Evolutionary conservation across 2,329 filamentous ascomycete genomes (phyloP).

Genomic region (Tricladium varicosporioides): DNA sequence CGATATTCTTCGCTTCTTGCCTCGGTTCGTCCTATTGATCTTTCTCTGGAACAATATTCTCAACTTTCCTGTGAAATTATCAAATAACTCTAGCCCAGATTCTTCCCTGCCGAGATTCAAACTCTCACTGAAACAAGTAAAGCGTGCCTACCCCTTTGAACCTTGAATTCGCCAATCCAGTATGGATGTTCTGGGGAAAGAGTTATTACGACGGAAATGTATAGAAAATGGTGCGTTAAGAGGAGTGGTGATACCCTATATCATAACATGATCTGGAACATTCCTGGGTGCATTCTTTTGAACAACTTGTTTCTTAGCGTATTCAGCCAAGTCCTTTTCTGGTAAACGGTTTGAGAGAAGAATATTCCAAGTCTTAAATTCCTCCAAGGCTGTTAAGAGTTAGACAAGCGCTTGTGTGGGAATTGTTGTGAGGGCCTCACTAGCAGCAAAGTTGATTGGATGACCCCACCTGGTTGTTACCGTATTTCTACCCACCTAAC

Average conservation of each 20-base stretch:
- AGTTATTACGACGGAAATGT: conserved; percentile 47
- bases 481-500: conserved; percentile 40
- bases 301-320: conserved; percentile 29
- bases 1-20: conserved; percentile 47
- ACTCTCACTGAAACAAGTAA: conserved; percentile 35
- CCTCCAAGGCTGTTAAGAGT: conserved; percentile 37
- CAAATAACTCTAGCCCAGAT: conserved; percentile 49
- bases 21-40: conserved; percentile 48
- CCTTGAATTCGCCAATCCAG: conserved; percentile 51
- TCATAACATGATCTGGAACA: conserved; percentile 44
- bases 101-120: conserved; percentile 36
- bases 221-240: conserved; percentile 33
- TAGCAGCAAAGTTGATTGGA: conserved; percentile 44
- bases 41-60: conserved; percentile 44
- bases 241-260: conserved; percentile 34
- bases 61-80: conserved; percentile 45
- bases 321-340: conserved; percentile 37
- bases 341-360: conserved; percentile 47
- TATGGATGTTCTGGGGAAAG: conserved; percentile 46
- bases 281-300: conserved; percentile 36
- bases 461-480: conserved; percentile 29
- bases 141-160: conserved; percentile 48
- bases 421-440: conserved; percentile 1
- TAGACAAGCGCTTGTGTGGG: neutral
- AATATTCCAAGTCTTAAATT: conserved; percentile 39